These are phyloP conservation scores for Inonotus obliquus DNA, from an alignment of 1,284 basidiomycete species.

Conservation along the genomic window DNA sequence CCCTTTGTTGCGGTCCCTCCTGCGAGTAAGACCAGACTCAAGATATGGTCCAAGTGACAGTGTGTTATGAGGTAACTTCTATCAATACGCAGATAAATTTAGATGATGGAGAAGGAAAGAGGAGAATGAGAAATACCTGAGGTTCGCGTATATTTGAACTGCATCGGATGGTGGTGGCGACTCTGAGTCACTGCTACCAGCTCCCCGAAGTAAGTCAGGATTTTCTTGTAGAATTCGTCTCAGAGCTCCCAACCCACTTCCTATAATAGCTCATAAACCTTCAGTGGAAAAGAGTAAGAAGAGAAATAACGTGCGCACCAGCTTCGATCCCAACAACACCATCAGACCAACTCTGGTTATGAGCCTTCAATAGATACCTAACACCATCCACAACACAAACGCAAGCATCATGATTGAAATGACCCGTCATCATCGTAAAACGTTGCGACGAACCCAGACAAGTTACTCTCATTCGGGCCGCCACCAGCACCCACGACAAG, in stretches of 20 bases:
- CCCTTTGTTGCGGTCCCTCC: constrained; percentile 68
- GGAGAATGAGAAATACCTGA: constrained; percentile 38
- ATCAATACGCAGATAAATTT: constrained; percentile 3
- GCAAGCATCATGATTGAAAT: background rate
- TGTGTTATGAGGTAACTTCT: constrained; percentile 77
- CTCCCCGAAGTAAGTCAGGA: constrained; percentile 45
- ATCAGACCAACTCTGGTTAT: constrained; percentile 53
- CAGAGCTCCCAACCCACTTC: constrained; percentile 68
- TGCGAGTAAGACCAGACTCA: constrained; percentile 68
- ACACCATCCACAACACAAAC: background rate
- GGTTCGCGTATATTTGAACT: constrained; percentile 52
- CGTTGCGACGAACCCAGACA: constrained; percentile 55
- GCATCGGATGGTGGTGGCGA: constrained; percentile 27
- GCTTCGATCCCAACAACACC: constrained; percentile 72
- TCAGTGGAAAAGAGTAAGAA: background rate
- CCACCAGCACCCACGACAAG: constrained; percentile 74
- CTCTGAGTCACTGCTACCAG: constrained; percentile 23
- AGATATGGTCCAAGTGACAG: constrained; percentile 80
- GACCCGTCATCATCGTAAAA: background rate
- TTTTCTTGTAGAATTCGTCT: constrained; percentile 45
- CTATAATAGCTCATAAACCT: constrained; percentile 29
- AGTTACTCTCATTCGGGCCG: constrained; percentile 69
- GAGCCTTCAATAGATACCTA: constrained; percentile 70
- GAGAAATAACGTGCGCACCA: constrained; percentile 38
- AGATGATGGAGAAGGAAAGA: background rate